Evolutionary conservation across 192 early-diverging fungal species (phyloP).

Genomic region (Coemansia sp.): DNA sequence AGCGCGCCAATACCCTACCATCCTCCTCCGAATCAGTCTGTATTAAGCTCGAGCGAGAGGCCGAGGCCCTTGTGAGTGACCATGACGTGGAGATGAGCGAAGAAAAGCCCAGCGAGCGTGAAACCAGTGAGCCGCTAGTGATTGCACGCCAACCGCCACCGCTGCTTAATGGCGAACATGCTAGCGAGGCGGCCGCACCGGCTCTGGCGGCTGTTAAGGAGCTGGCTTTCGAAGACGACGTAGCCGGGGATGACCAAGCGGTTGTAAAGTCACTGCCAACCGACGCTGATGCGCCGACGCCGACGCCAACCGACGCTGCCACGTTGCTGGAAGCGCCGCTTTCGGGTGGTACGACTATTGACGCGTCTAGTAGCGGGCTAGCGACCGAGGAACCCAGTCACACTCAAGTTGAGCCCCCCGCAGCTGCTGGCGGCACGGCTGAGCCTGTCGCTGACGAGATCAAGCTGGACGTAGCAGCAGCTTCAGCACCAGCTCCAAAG

Average conservation of each 20-base stretch:
- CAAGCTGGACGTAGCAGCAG: neutral
- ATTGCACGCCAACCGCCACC: neutral
- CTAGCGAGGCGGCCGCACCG: neutral
- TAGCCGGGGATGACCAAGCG: neutral
- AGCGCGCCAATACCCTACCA: neutral
- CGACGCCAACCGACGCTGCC: conserved; percentile 23
- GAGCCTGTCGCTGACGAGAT: neutral
- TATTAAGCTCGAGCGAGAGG: neutral
- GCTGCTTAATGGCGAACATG: neutral
- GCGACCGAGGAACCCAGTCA: neutral
- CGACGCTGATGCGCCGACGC: conserved; percentile 47
- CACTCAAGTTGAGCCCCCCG: neutral
- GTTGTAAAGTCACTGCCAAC: conserved; percentile 38
- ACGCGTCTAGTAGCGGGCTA: neutral
- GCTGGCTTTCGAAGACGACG: neutral
- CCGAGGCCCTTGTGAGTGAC: neutral
- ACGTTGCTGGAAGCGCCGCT: neutral
- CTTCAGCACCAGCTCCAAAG: neutral
- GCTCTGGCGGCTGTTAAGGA: neutral
- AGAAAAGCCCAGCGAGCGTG: neutral
- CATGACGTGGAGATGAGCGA: conserved; percentile 1
- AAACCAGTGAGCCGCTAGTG: neutral
- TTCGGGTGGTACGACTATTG: neutral
- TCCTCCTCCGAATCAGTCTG: neutral
- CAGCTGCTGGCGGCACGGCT: too few relatives aligned